phyloP scores from a whole-genome alignment of 164 flowering plant genomes.

The Tinospora cordifolia region DNA sequence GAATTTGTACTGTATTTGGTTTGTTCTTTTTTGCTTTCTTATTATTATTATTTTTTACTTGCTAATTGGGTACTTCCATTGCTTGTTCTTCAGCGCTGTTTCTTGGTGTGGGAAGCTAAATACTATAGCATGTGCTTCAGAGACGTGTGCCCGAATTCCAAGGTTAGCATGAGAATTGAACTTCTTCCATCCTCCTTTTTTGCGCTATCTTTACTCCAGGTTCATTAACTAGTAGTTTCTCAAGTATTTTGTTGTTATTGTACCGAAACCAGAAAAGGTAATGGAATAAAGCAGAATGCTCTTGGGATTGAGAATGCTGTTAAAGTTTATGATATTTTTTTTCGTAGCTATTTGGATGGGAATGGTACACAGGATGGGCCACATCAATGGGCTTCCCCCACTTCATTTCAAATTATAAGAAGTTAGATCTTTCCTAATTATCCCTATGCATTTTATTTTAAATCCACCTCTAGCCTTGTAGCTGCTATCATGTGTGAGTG shows the following conservation, averaged over 20 bases:
- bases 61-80: background rate
- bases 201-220: background rate
- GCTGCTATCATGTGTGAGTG: too few relatives aligned
- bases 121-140: conserved; percentile 95
- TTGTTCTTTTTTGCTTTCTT: background rate
- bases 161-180: conserved; percentile 43
- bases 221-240: too few relatives aligned
- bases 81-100: conserved; percentile 59
- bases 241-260: too few relatives aligned
- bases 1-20: background rate
- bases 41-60: background rate
- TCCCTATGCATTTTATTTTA: too few relatives aligned
- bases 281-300: background rate
- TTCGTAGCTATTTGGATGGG: too few relatives aligned
- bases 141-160: conserved; percentile 98
- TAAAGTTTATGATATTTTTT: too few relatives aligned
- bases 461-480: too few relatives aligned
- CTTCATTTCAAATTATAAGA: too few relatives aligned
- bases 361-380: too few relatives aligned
- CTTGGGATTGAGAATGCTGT: background rate
- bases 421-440: too few relatives aligned
- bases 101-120: conserved; percentile 94
- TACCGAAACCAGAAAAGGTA: too few relatives aligned
- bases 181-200: background rate
- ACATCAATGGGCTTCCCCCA: too few relatives aligned